Evolutionary conservation across 2,329 filamentous ascomycete genomes (phyloP), one percentile per base, ranked within the genome.

Genomic region (Chaetomiaceae sp.): DNA sequence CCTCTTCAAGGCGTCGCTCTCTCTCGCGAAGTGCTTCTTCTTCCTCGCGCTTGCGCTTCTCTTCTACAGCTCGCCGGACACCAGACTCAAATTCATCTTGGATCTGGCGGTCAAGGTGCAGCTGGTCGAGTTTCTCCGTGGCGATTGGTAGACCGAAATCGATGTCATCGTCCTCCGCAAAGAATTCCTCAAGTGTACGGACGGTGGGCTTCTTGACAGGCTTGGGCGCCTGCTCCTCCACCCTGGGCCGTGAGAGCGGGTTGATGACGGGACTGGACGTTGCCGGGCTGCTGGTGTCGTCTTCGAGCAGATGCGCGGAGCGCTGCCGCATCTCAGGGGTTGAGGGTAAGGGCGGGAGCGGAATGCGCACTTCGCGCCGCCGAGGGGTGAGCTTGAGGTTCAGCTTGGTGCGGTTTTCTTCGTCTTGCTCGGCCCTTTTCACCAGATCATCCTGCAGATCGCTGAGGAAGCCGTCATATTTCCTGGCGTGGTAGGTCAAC

Each of bases 1-100:
- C 58, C 47, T 63, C 63, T 23, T 67, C 59, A 3, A 56, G 53
- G 1, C 59, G 56, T 19, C 56, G 58, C 14, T 60, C 57, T 27
- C 59, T 59, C 49, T 65, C 48, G 23, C 40, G 54, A 8, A 42
- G 49, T 4, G 51, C 56, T 42, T 59, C 46, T 15, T 55, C 53
- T 19, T 53, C 43, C 31, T 58, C 34, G 14, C 56, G 55, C 19
- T 47, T 46, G 8, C 47, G 43, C 51, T 57, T 47, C 42, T 61
- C 58, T 27, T 59, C 52, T 3, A 34, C 34, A 9, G 50, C 34
- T 15, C 55, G 58, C 15, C 23, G 49, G 27, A 49, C 25, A 3
- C n/a, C 47, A 3, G 43, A 44, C 19, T 50, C 40, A 11, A 55
- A 39, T 31, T 62, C 60, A 8, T 57, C 48, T 11, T 31, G 20